Conservation (phyloP, 345 rosid species). For the Diplotaxis tenuifolia region DNA sequence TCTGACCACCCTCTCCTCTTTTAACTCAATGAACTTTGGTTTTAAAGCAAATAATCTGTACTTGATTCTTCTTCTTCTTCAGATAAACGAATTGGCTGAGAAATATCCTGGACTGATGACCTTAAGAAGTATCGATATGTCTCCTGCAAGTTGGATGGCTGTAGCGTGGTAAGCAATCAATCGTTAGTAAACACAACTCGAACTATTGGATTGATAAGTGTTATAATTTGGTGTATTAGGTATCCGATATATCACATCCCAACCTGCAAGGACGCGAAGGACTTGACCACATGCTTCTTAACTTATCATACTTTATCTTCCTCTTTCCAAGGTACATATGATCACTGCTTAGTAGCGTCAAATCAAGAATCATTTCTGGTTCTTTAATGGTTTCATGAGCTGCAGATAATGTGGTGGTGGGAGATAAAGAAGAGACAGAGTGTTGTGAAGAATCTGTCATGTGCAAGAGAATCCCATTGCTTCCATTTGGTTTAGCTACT, state of each 20-base stretch:
- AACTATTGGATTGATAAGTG: background rate
- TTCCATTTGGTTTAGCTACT: slow-evolving; percentile 65
- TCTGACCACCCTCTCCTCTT: background rate
- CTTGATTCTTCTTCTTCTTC: no score
- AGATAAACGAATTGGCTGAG: slow-evolving; percentile 54
- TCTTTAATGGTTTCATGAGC: background rate
- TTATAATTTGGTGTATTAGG: slow-evolving; percentile 39
- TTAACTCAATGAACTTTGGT: background rate
- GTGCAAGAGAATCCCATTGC: slow-evolving; percentile 42
- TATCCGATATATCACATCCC: slow-evolving; percentile 84
- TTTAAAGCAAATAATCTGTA: background rate
- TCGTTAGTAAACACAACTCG: background rate
- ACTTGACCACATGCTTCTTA: slow-evolving; percentile 61
- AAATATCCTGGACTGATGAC: slow-evolving; percentile 52
- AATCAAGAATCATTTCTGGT: background rate
- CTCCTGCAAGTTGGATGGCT: slow-evolving; percentile 95
- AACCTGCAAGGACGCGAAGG: slow-evolving; percentile 48
- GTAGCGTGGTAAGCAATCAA: slow-evolving; percentile 60
- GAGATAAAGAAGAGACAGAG: slow-evolving; percentile 40
- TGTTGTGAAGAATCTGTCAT: slow-evolving; percentile 26
- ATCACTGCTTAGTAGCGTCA: background rate
- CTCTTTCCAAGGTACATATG: slow-evolving; percentile 58
- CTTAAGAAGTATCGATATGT: slow-evolving; percentile 65
- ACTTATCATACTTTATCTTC: slow-evolving; percentile 76
- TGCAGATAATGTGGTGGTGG: slow-evolving; percentile 41